Evolutionary conservation across 768 basidiomycete genomes (phyloP).

Genomic region (Suillus subalutaceus): DNA sequence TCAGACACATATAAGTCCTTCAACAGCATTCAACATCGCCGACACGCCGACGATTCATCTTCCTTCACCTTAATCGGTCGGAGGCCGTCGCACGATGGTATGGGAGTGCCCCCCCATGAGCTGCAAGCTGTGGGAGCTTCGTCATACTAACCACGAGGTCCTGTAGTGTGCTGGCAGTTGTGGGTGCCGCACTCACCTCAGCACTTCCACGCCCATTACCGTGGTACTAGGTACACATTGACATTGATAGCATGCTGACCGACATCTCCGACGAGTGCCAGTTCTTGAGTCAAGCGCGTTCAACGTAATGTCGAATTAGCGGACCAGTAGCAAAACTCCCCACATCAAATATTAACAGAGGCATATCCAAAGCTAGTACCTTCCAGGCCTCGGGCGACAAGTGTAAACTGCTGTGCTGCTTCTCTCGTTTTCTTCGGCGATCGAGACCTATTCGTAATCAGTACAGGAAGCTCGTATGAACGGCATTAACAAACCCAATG

Average conservation of each 20-base stretch:
- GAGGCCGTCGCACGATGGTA: slow-evolving; percentile 8
- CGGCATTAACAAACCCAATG: slow-evolving; percentile 50
- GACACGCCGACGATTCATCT: background rate
- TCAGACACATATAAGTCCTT: background rate
- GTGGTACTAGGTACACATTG: background rate
- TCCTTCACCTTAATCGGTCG: background rate
- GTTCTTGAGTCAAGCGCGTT: background rate
- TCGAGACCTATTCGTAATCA: slow-evolving; percentile 53
- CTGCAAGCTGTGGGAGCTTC: slow-evolving; percentile 4
- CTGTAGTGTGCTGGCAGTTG: background rate
- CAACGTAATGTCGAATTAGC: background rate
- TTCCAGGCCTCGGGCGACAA: slow-evolving; percentile 82
- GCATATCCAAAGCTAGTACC: slow-evolving; percentile 87
- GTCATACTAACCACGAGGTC: background rate
- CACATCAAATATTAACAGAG: slow-evolving; percentile 53
- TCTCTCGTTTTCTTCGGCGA: slow-evolving; percentile 76
- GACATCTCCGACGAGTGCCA: slow-evolving; percentile 9
- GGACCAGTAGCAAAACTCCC: slow-evolving; percentile 1
- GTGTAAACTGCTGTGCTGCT: slow-evolving; percentile 84
- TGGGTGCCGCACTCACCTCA: slow-evolving; percentile 12
- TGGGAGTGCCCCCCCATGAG: background rate
- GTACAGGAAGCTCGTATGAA: background rate
- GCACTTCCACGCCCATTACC: background rate
- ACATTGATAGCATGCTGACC: slow-evolving; percentile 8
- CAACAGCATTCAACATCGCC: background rate